Conservation (phyloP, 441 rosid genomes). For the Gossypium schwendimanii region DNA sequence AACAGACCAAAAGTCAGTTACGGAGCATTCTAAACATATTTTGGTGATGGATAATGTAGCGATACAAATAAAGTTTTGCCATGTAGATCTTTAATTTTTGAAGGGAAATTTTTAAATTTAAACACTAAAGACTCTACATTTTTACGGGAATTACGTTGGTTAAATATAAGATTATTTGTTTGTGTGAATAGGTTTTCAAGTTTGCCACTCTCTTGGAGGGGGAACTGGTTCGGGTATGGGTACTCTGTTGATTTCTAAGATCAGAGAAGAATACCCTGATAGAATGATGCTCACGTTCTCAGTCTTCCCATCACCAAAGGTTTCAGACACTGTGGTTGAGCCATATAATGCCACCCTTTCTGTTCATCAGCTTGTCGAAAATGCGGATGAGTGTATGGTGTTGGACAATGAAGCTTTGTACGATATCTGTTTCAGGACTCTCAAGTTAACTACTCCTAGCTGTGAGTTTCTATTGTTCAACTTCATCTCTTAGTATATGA, state of each 20-base stretch:
- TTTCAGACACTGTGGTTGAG: conserved; percentile 42
- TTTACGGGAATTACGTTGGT: neutral
- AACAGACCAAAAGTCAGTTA: neutral
- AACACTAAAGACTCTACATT: neutral
- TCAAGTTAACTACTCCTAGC: conserved; percentile 39
- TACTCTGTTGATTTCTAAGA: conserved; percentile 38
- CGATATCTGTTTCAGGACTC: conserved; percentile 45
- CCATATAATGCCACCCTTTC: conserved; percentile 43
- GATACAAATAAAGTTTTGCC: neutral
- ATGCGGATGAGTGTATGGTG: conserved; percentile 39
- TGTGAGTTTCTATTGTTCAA: conserved; percentile 20
- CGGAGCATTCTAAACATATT: neutral
- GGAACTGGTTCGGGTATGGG: conserved; percentile 48
- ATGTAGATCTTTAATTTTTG: neutral
- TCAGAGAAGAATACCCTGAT: conserved; percentile 47
- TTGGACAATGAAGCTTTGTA: conserved; percentile 39
- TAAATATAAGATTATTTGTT: neutral
- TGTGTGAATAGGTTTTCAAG: conserved; percentile 24
- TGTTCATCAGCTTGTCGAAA: conserved; percentile 38
- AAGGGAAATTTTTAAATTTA: neutral
- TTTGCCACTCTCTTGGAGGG: conserved; percentile 32
- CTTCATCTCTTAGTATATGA: neutral
- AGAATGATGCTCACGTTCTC: conserved; percentile 51
- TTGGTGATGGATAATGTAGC: neutral
- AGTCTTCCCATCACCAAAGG: conserved; percentile 45